phyloP scores from a whole-genome alignment of 352 stramenopile species.

The Phytophthora sansomeana region DNA sequence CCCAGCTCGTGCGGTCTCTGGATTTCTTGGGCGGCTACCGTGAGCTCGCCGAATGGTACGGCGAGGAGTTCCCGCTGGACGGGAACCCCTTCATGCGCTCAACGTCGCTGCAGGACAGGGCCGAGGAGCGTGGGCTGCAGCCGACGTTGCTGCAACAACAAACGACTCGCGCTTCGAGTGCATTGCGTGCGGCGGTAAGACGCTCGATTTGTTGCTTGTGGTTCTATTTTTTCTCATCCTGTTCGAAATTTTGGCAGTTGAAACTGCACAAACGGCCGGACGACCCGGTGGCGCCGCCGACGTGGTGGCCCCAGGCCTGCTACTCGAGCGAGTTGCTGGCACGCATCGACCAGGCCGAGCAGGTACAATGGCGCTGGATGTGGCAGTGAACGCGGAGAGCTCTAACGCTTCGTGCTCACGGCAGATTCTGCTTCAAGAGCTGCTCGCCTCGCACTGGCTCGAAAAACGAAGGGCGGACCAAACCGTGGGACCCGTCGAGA shows the following conservation, averaged over 20 bases:
- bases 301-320: constrained; percentile 65
- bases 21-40: constrained; percentile 47
- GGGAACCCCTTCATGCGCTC: constrained; percentile 73
- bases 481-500: constrained; percentile 13
- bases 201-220: background rate
- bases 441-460: constrained; percentile 4
- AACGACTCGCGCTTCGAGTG: constrained; percentile 22
- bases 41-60: constrained; percentile 71
- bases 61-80: constrained; percentile 75
- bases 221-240: constrained; percentile 22
- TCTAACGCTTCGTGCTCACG: background rate
- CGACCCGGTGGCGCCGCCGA: constrained; percentile 32
- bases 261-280: constrained; percentile 40
- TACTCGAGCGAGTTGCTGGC: constrained; percentile 44
- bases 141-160: constrained; percentile 9
- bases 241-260: constrained; percentile 27
- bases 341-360: constrained; percentile 52
- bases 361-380: constrained; percentile 30
- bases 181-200: constrained; percentile 47
- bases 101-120: constrained; percentile 59
- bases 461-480: constrained; percentile 16
- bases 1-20: constrained; percentile 57
- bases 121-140: constrained; percentile 42
- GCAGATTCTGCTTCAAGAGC: constrained; percentile 9
- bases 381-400: background rate